phyloP scores from a whole-genome alignment of 2,329 filamentous ascomycete genomes.

The Tolypocladium tropicale region DNA sequence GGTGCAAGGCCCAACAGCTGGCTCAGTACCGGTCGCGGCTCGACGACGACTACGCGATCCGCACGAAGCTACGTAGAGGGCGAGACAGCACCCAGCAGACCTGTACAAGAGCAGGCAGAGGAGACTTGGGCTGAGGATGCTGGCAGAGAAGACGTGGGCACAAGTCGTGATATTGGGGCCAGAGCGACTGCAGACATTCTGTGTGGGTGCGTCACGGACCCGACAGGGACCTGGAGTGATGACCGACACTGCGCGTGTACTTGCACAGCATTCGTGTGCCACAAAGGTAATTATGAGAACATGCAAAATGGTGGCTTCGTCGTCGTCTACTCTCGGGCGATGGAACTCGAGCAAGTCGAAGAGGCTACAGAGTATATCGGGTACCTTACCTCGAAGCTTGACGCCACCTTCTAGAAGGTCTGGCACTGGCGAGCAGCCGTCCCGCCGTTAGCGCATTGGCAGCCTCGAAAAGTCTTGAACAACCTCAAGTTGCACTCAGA shows the following conservation, averaged over 20 bases:
- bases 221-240: too few relatives aligned
- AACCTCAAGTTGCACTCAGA: neutral
- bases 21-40: slow-evolving; percentile 22
- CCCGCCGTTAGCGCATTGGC: neutral
- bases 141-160: slow-evolving; percentile 38
- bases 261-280: too few relatives aligned
- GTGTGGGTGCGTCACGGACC: slow-evolving; percentile 13
- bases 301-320: neutral
- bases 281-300: neutral
- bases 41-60: slow-evolving; percentile 28
- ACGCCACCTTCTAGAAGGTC: neutral
- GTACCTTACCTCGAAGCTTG: too few relatives aligned
- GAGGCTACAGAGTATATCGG: too few relatives aligned
- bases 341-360: too few relatives aligned
- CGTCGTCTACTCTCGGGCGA: neutral
- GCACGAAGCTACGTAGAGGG: slow-evolving; percentile 32
- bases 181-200: slow-evolving; percentile 24
- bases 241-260: too few relatives aligned
- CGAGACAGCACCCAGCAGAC: slow-evolving; percentile 19
- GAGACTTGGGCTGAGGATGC: slow-evolving; percentile 21
- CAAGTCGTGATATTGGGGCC: slow-evolving; percentile 34
- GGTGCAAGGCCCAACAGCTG: slow-evolving; percentile 29
- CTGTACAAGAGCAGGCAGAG: slow-evolving; percentile 16
- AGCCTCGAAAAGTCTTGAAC: neutral
- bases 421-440: neutral